phyloP scores from a whole-genome alignment of 1,139 yeast genomes.

The Ogataea hybrid region DNA sequence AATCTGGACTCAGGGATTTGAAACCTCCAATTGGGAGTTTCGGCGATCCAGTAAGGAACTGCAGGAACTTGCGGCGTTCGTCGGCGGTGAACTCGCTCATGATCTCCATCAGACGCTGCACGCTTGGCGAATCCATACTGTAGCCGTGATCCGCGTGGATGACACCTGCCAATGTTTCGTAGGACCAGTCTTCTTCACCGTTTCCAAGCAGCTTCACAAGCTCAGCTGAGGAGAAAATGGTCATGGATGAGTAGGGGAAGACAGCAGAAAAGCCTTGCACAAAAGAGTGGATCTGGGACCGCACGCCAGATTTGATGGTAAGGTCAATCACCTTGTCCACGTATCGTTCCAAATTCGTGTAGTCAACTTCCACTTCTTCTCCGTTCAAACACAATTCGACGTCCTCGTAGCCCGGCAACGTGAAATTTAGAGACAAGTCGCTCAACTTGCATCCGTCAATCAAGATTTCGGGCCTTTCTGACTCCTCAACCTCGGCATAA shows the following conservation, averaged over 20 bases:
- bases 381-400: conserved; percentile 60
- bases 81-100: conserved; percentile 50
- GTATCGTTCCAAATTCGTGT: conserved; percentile 57
- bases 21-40: conserved; percentile 94
- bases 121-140: conserved; percentile 63
- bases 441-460: conserved; percentile 46
- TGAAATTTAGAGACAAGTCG: conserved; percentile 61
- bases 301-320: conserved; percentile 64
- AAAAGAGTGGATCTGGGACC: conserved; percentile 65
- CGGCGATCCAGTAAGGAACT: conserved; percentile 92
- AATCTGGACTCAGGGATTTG: conserved; percentile 72
- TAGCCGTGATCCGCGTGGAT: conserved; percentile 93
- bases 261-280: conserved; percentile 80
- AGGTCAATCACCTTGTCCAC: conserved; percentile 57
- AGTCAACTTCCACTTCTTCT: conserved; percentile 44
- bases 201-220: conserved; percentile 68
- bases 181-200: conserved; percentile 86
- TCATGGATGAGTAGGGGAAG: conserved; percentile 73
- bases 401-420: conserved; percentile 74
- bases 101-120: conserved; percentile 57
- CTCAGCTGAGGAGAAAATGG: conserved; percentile 73
- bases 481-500: conserved; percentile 23
- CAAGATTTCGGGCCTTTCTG: conserved; percentile 30
- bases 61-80: conserved; percentile 73
- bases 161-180: conserved; percentile 53